These are phyloP conservation scores for Gaeumannomyces tritici DNA, from an alignment of 2,329 filamentous ascomycete species.

Conservation along the genomic window DNA sequence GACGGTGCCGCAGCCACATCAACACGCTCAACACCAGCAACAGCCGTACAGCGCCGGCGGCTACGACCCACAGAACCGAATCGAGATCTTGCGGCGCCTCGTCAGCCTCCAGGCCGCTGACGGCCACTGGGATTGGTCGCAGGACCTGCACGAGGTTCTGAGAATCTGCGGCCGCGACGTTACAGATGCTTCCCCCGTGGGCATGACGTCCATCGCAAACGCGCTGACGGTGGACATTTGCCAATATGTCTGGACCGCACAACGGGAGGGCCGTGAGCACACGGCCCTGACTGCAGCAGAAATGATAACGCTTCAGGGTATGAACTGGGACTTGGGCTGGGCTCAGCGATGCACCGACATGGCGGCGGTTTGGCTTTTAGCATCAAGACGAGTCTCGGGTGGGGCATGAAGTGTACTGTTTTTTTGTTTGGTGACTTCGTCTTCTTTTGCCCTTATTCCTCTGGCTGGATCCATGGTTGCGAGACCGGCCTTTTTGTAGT, in stretches of 20 bases:
- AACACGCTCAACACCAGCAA: background rate
- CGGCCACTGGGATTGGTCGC: conserved; percentile 10
- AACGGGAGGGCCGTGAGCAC: conserved; percentile 10
- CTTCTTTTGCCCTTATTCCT: background rate
- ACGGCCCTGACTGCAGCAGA: conserved; percentile 8
- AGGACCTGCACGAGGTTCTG: conserved; percentile 10
- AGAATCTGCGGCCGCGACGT: conserved; percentile 6
- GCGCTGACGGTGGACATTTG: conserved; percentile 10
- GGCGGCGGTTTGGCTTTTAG: background rate
- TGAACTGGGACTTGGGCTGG: conserved; percentile 13
- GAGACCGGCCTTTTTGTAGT: background rate
- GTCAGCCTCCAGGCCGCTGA: conserved; percentile 10
- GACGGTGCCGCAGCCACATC: background rate
- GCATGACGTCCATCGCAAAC: conserved; percentile 10
- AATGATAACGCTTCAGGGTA: conserved; percentile 8
- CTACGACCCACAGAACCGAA: conserved; percentile 11
- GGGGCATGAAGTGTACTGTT: background rate
- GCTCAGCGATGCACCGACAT: conserved; percentile 1
- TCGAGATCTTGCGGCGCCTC: conserved; percentile 10
- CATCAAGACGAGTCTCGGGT: background rate
- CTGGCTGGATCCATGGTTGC: too few species aligned
- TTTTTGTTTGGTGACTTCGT: background rate
- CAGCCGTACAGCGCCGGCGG: background rate
- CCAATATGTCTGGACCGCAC: conserved; percentile 10
- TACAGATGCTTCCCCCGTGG: conserved; percentile 3